Evolutionary conservation across 192 early-diverging fungal species (phyloP).

Genomic region (Mortierella alpina): DNA sequence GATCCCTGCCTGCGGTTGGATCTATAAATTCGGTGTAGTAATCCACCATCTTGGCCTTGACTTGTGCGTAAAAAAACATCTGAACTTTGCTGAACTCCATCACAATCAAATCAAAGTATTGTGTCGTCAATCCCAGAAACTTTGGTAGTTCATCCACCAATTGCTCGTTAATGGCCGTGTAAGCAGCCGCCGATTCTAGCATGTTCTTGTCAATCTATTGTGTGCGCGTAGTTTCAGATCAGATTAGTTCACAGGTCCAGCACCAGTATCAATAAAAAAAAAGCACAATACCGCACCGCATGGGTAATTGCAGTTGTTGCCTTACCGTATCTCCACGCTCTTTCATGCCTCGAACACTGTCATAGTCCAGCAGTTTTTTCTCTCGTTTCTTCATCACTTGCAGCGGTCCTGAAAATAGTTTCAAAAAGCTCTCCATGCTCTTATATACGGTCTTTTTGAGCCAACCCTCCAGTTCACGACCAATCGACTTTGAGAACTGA

Average conservation of each 20-base stretch:
- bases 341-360: conserved; percentile 69
- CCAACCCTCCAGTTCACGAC: conserved; percentile 53
- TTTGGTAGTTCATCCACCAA: conserved; percentile 78
- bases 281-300: not conserved
- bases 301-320: not conserved
- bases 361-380: conserved; percentile 78
- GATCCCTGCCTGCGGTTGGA: conserved; percentile 23
- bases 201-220: conserved; percentile 71
- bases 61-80: conserved; percentile 59
- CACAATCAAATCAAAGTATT: conserved; percentile 72
- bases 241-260: not conserved
- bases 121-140: conserved; percentile 65
- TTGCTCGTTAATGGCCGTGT: conserved; percentile 75
- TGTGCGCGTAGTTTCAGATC: not conserved
- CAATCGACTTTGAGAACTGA: conserved; percentile 49
- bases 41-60: conserved; percentile 54
- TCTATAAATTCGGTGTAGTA: conserved; percentile 52
- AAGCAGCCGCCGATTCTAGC: conserved; percentile 72
- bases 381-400: conserved; percentile 81
- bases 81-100: conserved; percentile 68
- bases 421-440: conserved; percentile 61
- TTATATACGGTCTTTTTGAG: conserved; percentile 58
- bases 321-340: conserved; percentile 68
- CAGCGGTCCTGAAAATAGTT: conserved; percentile 68
- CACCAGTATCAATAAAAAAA: not conserved